These are phyloP conservation scores for Escallonia herrerae DNA, from an alignment of 129 eudicot species.

Conservation along the genomic window DNA sequence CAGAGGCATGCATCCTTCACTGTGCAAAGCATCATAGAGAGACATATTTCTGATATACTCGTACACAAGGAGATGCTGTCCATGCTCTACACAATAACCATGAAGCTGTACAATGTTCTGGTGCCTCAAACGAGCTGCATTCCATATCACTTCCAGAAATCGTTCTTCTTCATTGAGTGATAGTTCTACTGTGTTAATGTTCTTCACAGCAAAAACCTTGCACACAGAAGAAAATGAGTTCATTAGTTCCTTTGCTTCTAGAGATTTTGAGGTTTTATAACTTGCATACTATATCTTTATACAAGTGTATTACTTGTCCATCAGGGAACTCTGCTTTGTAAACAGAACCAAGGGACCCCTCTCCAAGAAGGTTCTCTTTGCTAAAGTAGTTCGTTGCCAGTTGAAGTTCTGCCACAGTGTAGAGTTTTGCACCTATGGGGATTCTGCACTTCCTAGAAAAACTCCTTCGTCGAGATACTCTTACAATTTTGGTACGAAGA, in stretches of 20 bases:
- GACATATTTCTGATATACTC: slow-evolving; percentile 66
- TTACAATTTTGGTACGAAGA: slow-evolving; percentile 36
- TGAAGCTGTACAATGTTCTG: slow-evolving; percentile 70
- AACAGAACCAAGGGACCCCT: slow-evolving; percentile 90
- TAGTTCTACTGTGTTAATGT: slow-evolving; percentile 48
- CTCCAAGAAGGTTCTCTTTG: slow-evolving; percentile 63
- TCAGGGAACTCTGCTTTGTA: slow-evolving; percentile 81
- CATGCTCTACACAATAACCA: slow-evolving; percentile 80
- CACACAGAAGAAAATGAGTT: slow-evolving; percentile 4
- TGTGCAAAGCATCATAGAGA: slow-evolving; percentile 67
- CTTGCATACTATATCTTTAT: not conserved
- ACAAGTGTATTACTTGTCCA: slow-evolving; percentile 47
- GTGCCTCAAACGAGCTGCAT: slow-evolving; percentile 62
- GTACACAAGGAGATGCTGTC: slow-evolving; percentile 73
- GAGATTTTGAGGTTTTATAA: not conserved
- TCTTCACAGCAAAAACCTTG: slow-evolving; percentile 75
- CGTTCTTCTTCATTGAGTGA: slow-evolving; percentile 78
- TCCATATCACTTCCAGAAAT: slow-evolving; percentile 60
- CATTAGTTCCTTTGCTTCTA: not conserved
- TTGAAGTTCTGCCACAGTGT: slow-evolving; percentile 62
- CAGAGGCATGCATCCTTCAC: slow-evolving; percentile 49
- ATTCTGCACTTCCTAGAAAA: slow-evolving; percentile 45
- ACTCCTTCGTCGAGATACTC: slow-evolving; percentile 53
- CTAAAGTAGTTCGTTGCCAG: slow-evolving; percentile 68
- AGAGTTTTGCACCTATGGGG: slow-evolving; percentile 57